Evolutionary conservation across 1,284 basidiomycete genomes (phyloP), one percentile per base, ranked within the genome.

Genomic region (Butyriboletus appendiculatus): DNA sequence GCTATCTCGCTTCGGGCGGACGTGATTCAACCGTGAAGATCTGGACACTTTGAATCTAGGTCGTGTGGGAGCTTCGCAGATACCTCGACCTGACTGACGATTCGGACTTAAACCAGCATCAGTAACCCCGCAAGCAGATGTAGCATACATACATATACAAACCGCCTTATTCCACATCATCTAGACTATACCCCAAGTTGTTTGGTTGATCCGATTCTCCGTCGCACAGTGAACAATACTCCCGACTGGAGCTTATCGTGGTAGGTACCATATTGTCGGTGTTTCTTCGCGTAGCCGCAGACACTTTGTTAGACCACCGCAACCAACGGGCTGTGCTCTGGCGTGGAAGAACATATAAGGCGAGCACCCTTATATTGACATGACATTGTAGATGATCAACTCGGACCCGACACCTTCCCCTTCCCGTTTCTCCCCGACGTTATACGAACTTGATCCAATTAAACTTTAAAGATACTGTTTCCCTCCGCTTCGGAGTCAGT

Each of bases 1-100:
- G 90, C 56, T 99, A 98, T 73, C 80, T 98, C 46, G 88, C 94
- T 38, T 91, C 92, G 26, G 97, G 97, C 41, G 95, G 89, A 49
- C 84, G 88, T 52, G 96, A 99, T 74, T 81, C 90, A 30, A 80
- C 82, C 42, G 84, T 98, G 63, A 98, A 98, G 76, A 88, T 98
- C 54, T 99, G 96, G 96, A 93, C 94, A 43, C 76, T 99, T 73
- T 98, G 81, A 75, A 43, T n/a, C 20, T 53, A 57, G 59, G 57
- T 49, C 50, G 41, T 20, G 7, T 34, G 38, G 40, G 15, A 30
- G 40, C 26, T 52, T 50, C 38, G 48, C 14, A 30, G 55, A 63
- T 66, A 66, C 58, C 65, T 30, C n/a, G 44, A 52, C 15, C 37
- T 39, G 34, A 50, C 48, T 41, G 48, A 59, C 51, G 37, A 56